These are phyloP conservation scores for Coniella vitis DNA, from an alignment of 2,329 filamentous ascomycete species.

Conservation along the genomic window DNA sequence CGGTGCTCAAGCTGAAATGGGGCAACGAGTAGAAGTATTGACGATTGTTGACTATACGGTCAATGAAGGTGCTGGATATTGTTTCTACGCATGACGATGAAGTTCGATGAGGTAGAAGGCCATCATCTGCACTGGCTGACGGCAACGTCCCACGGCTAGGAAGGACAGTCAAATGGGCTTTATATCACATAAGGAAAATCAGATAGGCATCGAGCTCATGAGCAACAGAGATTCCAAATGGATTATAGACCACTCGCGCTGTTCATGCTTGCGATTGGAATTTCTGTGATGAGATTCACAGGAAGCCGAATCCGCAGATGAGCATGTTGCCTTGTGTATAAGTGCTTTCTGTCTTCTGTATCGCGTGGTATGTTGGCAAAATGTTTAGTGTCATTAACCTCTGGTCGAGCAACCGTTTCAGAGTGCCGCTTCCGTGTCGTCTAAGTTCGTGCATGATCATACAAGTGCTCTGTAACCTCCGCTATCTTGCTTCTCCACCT, in stretches of 20 bases:
- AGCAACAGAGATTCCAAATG: too few relatives aligned
- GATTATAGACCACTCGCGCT: too few relatives aligned
- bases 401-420: conserved; percentile 1
- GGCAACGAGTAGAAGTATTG: conserved; percentile 46
- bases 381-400: conserved; percentile 1
- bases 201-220: background rate
- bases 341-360: too few relatives aligned
- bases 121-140: background rate
- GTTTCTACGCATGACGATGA: background rate
- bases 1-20: conserved; percentile 79
- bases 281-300: too few relatives aligned
- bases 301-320: too few relatives aligned
- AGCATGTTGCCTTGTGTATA: too few relatives aligned
- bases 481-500: background rate
- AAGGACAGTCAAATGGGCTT: background rate
- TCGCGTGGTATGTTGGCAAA: background rate
- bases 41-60: too few relatives aligned
- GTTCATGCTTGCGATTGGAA: too few relatives aligned
- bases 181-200: too few relatives aligned
- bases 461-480: conserved; percentile 3
- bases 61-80: background rate
- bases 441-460: conserved; percentile 12
- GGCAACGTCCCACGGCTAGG: conserved; percentile 1
- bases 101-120: background rate
- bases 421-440: conserved; percentile 9